A percentile compares a stretch with the other conserved stretches of the same genome.
Evolutionary conservation across 2,329 filamentous ascomycete species (phyloP).

Genomic region (Fusarium longipes): DNA sequence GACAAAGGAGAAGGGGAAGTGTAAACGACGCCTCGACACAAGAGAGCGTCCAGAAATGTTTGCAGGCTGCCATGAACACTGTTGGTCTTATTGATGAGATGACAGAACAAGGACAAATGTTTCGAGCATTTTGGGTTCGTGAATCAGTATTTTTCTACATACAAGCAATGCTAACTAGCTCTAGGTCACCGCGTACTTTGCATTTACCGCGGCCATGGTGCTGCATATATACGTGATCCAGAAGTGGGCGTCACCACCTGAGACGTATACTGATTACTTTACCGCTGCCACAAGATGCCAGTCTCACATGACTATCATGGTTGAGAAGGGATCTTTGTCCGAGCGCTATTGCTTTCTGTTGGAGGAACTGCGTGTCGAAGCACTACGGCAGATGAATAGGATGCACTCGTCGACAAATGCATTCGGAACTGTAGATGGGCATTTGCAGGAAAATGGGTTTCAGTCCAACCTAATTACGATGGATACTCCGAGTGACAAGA

Average conservation of each 20-base stretch:
- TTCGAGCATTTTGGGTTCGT: constrained; percentile 41
- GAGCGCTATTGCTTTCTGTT: constrained; percentile 42
- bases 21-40: constrained; percentile 18
- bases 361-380: constrained; percentile 40
- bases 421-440: constrained; percentile 4
- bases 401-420: constrained; percentile 28
- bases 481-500: constrained; percentile 31
- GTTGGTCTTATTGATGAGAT: constrained; percentile 41
- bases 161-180: not conserved
- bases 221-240: constrained; percentile 46
- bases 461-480: constrained; percentile 17
- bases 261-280: constrained; percentile 36
- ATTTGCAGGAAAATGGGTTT: constrained; percentile 20
- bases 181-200: constrained; percentile 44
- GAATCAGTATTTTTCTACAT: accelerated
- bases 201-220: constrained; percentile 43
- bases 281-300: constrained; percentile 38
- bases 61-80: constrained; percentile 39
- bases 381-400: constrained; percentile 36
- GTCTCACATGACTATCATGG: constrained; percentile 39
- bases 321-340: constrained; percentile 39
- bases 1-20: not conserved
- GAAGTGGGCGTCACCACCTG: constrained; percentile 37
- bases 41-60: constrained; percentile 39
- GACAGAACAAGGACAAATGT: constrained; percentile 40